Base-by-base conservation (phyloP, 2,329 filamentous ascomycete genomes). In the Trichoderma sp. region DNA sequence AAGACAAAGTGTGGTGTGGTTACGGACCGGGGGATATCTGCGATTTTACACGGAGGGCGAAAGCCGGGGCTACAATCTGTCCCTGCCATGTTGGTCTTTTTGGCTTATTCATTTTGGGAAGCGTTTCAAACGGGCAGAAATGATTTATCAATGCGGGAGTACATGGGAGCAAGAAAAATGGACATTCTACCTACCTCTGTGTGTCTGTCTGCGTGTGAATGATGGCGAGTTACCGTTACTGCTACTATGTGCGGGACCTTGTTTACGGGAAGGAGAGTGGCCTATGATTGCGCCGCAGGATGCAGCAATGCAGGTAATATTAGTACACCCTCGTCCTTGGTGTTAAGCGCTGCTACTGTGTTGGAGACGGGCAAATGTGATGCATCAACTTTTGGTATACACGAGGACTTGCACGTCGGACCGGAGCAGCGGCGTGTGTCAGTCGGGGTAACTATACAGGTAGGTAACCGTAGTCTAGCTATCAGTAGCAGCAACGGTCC, bases 251-350 rank as follows among this genome's bases (percentile, higher is more conserved):
- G 45, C 28, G 15, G 3, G 26, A 60, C 57, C 30, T 55, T 60
- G 28, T 43, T 51, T 14, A 39, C 1, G 10, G 14, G 34, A 14
- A 39, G 34, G 34, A 60, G 19, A 47, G 28, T 58, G 56, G 43
- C 21, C 34, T 24, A 19, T 39, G 7, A 14, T 54, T 52, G 12
- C 21, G 34, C 21, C n/a, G 59, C 34, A 17, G 43, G 48, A 54
- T 62, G 59, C 47, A 62, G 59, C 59, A 62, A 62, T 62, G 59
- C 59, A 62, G 26, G 34, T 62, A 30, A 30, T 30, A 54, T 62
- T 21, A 52, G 19, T 52, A 51, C 48, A 48, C 59, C 34, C 44
- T 24, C 43, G n/a, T 21, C 19, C 17, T 45, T 39, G 34, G 34
- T 39, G 34, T 39, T 1, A 39, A 39, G 34, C 34, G 34, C 24